phyloP scores from a whole-genome alignment of 257 asterid genomes.

The Forsythia viridissima region DNA sequence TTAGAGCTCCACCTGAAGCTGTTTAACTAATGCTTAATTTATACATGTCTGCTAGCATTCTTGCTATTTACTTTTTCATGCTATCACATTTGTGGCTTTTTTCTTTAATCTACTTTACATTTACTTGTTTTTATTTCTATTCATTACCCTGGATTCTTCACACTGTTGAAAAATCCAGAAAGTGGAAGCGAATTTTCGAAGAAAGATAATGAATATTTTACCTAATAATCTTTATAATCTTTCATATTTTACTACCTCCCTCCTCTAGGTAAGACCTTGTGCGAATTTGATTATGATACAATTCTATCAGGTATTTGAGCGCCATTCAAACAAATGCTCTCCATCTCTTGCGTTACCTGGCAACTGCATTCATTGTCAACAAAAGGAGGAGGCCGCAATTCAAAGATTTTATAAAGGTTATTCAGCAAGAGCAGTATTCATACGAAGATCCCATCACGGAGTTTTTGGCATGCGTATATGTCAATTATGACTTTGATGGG shows the following conservation, averaged over 20 bases:
- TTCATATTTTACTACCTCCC: background rate
- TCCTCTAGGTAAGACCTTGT: background rate
- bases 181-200: background rate
- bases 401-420: constrained; percentile 86
- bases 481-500: constrained; percentile 91
- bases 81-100: background rate
- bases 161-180: background rate
- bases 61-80: background rate
- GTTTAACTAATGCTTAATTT: background rate
- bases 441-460: constrained; percentile 87
- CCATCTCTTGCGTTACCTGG: constrained; percentile 91
- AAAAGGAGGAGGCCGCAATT: constrained; percentile 93
- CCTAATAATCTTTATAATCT: background rate
- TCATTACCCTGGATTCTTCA: background rate
- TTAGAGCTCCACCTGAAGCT: background rate
- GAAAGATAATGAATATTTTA: background rate
- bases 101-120: background rate
- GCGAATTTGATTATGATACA: constrained; percentile 10
- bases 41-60: background rate
- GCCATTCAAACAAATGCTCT: constrained; percentile 98
- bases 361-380: constrained; percentile 94
- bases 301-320: constrained; percentile 69
- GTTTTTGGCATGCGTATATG: constrained; percentile 86
- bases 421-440: constrained; percentile 92
- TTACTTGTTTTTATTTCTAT: background rate